Percentiles rank a stretch among this genome's conserved stretches.
These are phyloP conservation scores for Kluyveromyces marxianus DNA, from an alignment of 1,139 yeast species.

Conservation along the genomic window DNA sequence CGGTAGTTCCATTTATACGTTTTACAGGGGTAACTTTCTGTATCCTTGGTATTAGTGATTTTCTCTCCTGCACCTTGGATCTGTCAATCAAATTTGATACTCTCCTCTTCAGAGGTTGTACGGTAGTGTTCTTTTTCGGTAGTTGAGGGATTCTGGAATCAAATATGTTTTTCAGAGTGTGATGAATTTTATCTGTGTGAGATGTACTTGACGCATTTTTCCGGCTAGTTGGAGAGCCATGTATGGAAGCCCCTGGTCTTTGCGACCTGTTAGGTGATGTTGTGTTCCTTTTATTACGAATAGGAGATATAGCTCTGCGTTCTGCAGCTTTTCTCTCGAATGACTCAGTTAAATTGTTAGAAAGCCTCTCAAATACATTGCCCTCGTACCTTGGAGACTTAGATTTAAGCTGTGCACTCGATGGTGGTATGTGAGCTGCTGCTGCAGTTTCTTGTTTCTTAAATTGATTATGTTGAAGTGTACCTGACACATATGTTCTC, in stretches of 20 bases:
- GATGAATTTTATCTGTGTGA: conserved; percentile 15
- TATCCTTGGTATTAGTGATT: conserved; percentile 16
- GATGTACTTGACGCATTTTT: conserved; percentile 7
- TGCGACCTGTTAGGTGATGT: conserved; percentile 2
- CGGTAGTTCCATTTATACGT: background rate
- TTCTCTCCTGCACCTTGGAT: conserved; percentile 7
- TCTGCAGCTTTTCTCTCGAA: conserved; percentile 24
- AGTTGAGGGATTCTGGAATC: conserved; percentile 14
- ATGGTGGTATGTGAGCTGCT: background rate
- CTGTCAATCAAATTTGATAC: background rate
- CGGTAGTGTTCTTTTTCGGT: conserved; percentile 1
- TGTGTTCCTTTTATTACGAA: background rate
- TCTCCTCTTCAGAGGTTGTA: conserved; percentile 3
- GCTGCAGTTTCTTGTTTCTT: background rate
- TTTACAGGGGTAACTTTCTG: conserved; percentile 4
- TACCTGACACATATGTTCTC: background rate
- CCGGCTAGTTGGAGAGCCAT: conserved; percentile 24
- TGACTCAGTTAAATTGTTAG: conserved; percentile 27
- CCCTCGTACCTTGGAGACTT: conserved; percentile 2
- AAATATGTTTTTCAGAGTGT: conserved; percentile 25
- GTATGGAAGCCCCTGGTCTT: conserved; percentile 12
- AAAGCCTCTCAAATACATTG: conserved; percentile 27
- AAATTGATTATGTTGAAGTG: background rate
- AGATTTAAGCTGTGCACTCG: background rate
- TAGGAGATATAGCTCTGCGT: conserved; percentile 17